Evolutionary conservation across 768 basidiomycete species (phyloP).

Genomic region (Tulasnella sp.): DNA sequence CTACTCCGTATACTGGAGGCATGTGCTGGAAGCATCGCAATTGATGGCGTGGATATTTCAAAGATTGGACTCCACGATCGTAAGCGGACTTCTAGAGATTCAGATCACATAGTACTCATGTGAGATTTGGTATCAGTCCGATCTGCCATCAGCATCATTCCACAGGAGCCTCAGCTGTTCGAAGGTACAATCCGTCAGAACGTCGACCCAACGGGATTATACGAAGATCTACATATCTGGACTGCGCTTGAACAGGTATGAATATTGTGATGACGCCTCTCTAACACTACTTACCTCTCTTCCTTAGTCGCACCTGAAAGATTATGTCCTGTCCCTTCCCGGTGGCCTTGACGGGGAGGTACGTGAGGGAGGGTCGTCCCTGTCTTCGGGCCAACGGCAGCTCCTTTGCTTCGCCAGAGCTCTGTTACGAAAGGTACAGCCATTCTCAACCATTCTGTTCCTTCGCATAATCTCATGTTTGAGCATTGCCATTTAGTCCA

Average conservation of each 20-base stretch:
- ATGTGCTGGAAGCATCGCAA: slow-evolving; percentile 47
- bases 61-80: slow-evolving; percentile 64
- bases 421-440: slow-evolving; percentile 53
- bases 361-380: slow-evolving; percentile 66
- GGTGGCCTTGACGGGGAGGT: slow-evolving; percentile 63
- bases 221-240: slow-evolving; percentile 81
- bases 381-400: slow-evolving; percentile 79
- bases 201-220: slow-evolving; percentile 70
- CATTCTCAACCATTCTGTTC: background rate
- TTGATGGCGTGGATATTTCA: slow-evolving; percentile 69
- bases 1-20: slow-evolving; percentile 73
- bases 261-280: slow-evolving; percentile 17
- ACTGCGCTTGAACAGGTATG: slow-evolving; percentile 53
- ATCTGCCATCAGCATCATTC: slow-evolving; percentile 73
- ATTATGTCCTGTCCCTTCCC: slow-evolving; percentile 52
- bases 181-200: slow-evolving; percentile 74
- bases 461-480: background rate
- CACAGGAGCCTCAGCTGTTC: slow-evolving; percentile 51
- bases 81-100: slow-evolving; percentile 25
- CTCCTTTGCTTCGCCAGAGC: slow-evolving; percentile 83
- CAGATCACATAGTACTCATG: slow-evolving; percentile 3
- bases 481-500: slow-evolving; percentile 38
- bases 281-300: background rate
- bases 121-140: slow-evolving; percentile 39
- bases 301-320: slow-evolving; percentile 50